Conservation (phyloP, 139 green algal species). For the Pleodorina starrii region DNA sequence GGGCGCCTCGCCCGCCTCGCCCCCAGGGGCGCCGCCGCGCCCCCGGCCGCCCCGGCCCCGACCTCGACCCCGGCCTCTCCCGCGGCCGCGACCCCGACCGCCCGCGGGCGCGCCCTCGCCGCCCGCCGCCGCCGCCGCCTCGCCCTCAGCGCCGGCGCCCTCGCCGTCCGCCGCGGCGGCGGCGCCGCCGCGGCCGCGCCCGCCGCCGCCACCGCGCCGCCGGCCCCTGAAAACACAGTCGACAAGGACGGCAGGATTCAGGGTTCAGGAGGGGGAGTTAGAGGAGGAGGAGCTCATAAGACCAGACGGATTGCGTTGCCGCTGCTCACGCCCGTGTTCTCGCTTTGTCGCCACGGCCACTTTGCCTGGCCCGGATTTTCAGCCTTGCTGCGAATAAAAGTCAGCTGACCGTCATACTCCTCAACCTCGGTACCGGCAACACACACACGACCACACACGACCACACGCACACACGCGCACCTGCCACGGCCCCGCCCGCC, state of each 20-base stretch:
- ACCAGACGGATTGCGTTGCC: neutral
- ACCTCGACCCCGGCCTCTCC: constrained; percentile 23
- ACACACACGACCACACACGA: neutral
- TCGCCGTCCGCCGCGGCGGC: neutral
- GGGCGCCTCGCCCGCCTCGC: neutral
- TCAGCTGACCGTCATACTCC: neutral
- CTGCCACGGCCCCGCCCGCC: neutral
- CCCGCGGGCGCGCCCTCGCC: neutral
- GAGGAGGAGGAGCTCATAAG: neutral
- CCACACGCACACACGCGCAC: neutral
- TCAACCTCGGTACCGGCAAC: neutral
- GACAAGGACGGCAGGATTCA: neutral
- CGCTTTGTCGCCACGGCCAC: neutral
- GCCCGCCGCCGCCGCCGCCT: neutral
- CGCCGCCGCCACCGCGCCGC: neutral
- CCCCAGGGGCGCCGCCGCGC: neutral
- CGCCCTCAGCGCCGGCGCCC: neutral
- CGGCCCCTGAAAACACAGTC: neutral
- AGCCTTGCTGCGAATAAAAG: too few relatives aligned
- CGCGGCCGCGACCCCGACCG: neutral
- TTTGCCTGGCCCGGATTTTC: neutral
- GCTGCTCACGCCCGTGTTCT: neutral
- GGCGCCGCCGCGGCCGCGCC: neutral
- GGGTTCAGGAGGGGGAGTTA: neutral
- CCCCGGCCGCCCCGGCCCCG: constrained; percentile 20